Percentiles rank a stretch among this genome's conserved stretches.
Evolutionary conservation across 192 early-diverging fungal genomes (phyloP).

Genomic region (Ambispora gerdemannii): DNA sequence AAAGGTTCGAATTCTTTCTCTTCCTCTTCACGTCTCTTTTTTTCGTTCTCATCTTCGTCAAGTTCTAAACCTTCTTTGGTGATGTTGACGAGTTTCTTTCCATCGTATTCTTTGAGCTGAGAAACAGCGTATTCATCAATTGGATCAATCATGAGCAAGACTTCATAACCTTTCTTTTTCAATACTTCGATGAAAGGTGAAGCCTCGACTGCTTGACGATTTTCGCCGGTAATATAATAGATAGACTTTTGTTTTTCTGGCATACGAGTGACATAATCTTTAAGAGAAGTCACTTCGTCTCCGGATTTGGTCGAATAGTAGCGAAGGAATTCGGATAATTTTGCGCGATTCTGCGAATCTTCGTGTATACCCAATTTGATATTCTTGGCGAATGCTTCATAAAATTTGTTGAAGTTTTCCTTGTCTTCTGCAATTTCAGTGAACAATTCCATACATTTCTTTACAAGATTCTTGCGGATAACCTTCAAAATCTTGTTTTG

Average conservation of each 20-base stretch:
- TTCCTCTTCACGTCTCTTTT: conserved; percentile 91
- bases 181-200: conserved; percentile 98
- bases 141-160: conserved; percentile 97
- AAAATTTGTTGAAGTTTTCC: conserved; percentile 99
- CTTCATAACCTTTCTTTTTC: conserved; percentile 99
- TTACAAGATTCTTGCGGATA: conserved; percentile 98
- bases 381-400: conserved; percentile 99
- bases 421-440: conserved; percentile 96
- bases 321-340: conserved; percentile 96
- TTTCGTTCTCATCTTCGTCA: conserved; percentile 98
- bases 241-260: conserved; percentile 99
- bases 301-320: conserved; percentile 99
- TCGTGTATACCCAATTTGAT: conserved; percentile 99
- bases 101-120: conserved; percentile 99
- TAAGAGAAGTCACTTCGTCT: conserved; percentile 96
- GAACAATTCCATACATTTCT: conserved; percentile 99
- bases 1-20: conserved; percentile 88
- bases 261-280: conserved; percentile 99
- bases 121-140: conserved; percentile 99
- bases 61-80: conserved; percentile 99
- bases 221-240: conserved; percentile 99
- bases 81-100: conserved; percentile 96
- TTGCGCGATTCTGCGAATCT: conserved; percentile 94
- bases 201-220: conserved; percentile 89
- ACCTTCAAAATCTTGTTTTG: conserved; percentile 99